A percentile compares a stretch with the other conserved stretches of the same genome.
Conservation (phyloP, 2,329 filamentous ascomycete species). For the Aspergillus alliaceus region DNA sequence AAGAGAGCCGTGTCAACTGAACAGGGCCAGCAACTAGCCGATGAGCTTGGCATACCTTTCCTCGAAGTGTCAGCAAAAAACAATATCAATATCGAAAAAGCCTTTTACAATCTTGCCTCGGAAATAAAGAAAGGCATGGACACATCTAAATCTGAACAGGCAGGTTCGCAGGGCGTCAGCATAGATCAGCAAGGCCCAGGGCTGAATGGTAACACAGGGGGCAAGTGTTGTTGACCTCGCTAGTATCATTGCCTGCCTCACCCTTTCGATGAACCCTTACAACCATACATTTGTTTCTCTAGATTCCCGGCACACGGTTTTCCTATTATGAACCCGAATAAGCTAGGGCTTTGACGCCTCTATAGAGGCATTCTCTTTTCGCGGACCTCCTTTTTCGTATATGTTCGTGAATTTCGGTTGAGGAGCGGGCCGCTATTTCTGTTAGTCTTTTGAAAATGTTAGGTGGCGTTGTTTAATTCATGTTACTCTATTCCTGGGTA, state of each 20-base stretch:
- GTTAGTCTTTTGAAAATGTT: constrained; percentile 11
- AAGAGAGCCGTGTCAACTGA: constrained; percentile 93
- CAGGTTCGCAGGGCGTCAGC: constrained; percentile 62
- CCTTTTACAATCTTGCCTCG: constrained; percentile 89
- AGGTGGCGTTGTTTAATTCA: constrained; percentile 16
- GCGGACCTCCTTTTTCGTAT: constrained; percentile 3
- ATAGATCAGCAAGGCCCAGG: constrained; percentile 63
- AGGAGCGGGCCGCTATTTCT: constrained; percentile 11
- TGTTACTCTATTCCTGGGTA: constrained; percentile 8
- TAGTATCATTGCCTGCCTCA: constrained; percentile 18
- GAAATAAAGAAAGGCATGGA: constrained; percentile 99
- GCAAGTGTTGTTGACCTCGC: constrained; percentile 72
- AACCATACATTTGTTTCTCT: background rate
- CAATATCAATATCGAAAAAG: constrained; percentile 99
- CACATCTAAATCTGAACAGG: constrained; percentile 74
- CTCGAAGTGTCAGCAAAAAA: constrained; percentile 98
- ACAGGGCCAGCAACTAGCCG: constrained; percentile 86
- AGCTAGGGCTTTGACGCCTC: background rate
- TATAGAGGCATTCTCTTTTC: background rate
- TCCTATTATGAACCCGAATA: background rate
- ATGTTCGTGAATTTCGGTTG: constrained; percentile 7
- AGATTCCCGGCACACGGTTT: background rate
- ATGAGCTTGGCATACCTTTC: constrained; percentile 96
- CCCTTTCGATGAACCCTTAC: constrained; percentile 9
- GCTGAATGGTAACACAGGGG: constrained; percentile 51